These are phyloP conservation scores for Pezicula neosporulosa DNA, from an alignment of 2,329 filamentous ascomycete species.

Conservation along the genomic window DNA sequence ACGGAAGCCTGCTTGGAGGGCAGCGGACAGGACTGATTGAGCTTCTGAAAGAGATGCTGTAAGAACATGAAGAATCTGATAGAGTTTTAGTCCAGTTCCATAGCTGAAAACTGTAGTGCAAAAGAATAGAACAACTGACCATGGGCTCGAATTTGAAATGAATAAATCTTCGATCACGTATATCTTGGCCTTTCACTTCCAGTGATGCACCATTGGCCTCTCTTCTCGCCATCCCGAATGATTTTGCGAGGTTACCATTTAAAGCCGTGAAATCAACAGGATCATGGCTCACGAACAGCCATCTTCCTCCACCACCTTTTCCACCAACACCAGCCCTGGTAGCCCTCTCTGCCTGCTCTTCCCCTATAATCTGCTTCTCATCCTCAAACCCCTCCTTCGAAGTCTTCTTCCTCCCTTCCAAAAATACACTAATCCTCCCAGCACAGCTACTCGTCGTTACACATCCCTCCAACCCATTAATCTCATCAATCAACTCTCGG, in stretches of 20 bases:
- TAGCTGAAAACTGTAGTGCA: not conserved
- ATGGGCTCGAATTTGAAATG: conserved; percentile 95
- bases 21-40: conserved; percentile 71
- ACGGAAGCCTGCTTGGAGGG: conserved; percentile 78
- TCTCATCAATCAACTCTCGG: conserved; percentile 69
- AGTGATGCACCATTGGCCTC: conserved; percentile 6
- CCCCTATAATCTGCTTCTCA: conserved; percentile 3
- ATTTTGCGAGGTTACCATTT: conserved; percentile 23
- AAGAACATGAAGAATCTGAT: conserved; percentile 83
- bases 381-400: conserved; percentile 11
- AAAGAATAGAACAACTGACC: conserved; percentile 50
- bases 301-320: conserved; percentile 79
- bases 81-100: not conserved
- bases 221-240: conserved; percentile 38
- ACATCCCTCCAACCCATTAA: conserved; percentile 71
- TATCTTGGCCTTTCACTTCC: not conserved
- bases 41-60: conserved; percentile 73
- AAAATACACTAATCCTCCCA: conserved; percentile 80
- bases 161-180: conserved; percentile 45
- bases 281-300: conserved; percentile 87
- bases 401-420: conserved; percentile 64
- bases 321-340: conserved; percentile 64
- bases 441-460: conserved; percentile 94
- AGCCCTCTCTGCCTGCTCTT: conserved; percentile 5
- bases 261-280: conserved; percentile 42